Conservation (phyloP, 805 yeast genomes). For the Pichia scutulata region DNA sequence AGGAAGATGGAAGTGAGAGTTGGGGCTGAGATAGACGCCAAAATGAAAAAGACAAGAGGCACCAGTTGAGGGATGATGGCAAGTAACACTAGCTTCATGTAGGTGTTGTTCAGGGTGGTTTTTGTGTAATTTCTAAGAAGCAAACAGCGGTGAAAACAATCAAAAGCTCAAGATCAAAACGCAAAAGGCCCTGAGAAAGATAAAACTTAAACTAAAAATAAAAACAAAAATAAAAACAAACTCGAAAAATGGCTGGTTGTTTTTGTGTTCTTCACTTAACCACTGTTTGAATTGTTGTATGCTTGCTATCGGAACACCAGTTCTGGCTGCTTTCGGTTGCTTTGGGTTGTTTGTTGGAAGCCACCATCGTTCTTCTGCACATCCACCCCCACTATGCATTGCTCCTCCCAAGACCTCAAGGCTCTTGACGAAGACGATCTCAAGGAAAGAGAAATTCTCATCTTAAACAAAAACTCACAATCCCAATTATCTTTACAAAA, state of each 20-base stretch:
- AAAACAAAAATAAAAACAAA: neutral
- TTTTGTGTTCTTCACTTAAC: too few relatives aligned
- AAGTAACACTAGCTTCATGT: conserved; percentile 16
- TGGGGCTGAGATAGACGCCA: conserved; percentile 59
- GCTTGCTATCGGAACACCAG: neutral
- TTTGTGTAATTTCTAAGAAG: too few relatives aligned
- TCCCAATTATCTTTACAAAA: conserved; percentile 10
- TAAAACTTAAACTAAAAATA: too few relatives aligned
- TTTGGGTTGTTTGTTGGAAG: neutral
- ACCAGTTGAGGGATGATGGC: conserved; percentile 39
- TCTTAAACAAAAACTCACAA: conserved; percentile 13
- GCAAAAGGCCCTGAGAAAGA: neutral
- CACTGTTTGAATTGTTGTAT: neutral
- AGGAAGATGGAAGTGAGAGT: conserved; percentile 41
- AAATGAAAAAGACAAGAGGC: conserved; percentile 54
- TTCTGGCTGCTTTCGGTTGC: too few relatives aligned
- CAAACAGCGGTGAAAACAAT: neutral
- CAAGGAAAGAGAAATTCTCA: conserved; percentile 15
- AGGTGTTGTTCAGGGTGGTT: too few relatives aligned
- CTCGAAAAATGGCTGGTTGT: neutral
- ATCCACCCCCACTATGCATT: neutral
- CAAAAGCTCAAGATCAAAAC: neutral
- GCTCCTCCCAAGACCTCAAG: neutral
- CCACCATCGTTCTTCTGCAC: neutral
- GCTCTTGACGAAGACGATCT: conserved; percentile 9